These are phyloP conservation scores for Boletus sensibilis DNA, from an alignment of 768 basidiomycete genomes.

Conservation along the genomic window DNA sequence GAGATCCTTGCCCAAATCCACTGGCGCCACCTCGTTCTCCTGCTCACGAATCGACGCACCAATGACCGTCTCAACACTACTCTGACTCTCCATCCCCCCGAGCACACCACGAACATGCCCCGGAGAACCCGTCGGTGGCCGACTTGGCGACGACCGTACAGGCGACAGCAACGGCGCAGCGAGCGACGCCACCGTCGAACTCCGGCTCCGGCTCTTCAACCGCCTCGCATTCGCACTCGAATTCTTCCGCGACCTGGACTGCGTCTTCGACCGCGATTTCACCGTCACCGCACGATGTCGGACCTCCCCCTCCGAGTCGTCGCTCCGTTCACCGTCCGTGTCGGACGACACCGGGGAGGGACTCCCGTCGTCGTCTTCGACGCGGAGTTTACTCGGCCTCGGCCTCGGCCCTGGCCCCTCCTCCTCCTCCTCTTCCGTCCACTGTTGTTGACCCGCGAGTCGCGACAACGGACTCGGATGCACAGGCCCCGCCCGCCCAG, in stretches of 20 bases:
- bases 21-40: conserved; percentile 27
- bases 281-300: neutral
- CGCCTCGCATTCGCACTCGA: conserved; percentile 19
- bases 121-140: conserved; percentile 12
- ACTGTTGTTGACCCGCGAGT: conserved; percentile 51
- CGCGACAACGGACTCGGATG: conserved; percentile 69
- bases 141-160: conserved; percentile 13
- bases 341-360: conserved; percentile 63
- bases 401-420: neutral
- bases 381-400: conserved; percentile 13
- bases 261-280: conserved; percentile 31
- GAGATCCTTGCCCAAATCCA: conserved; percentile 19
- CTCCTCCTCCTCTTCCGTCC: conserved; percentile 52
- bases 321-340: conserved; percentile 50
- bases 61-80: conserved; percentile 71
- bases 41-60: conserved; percentile 48
- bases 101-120: conserved; percentile 22
- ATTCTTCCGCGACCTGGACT: conserved; percentile 31
- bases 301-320: conserved; percentile 20
- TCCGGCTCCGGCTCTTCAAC: conserved; percentile 50
- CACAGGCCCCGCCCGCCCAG: conserved; percentile 28
- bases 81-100: conserved; percentile 53
- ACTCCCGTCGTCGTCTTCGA: conserved; percentile 52
- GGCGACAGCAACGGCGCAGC: conserved; percentile 38
- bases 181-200: conserved; percentile 65